These are phyloP conservation scores for Marchantia paleacea DNA, from an alignment of 225 moss, liverwort and hornwort genomes.

Conservation along the genomic window DNA sequence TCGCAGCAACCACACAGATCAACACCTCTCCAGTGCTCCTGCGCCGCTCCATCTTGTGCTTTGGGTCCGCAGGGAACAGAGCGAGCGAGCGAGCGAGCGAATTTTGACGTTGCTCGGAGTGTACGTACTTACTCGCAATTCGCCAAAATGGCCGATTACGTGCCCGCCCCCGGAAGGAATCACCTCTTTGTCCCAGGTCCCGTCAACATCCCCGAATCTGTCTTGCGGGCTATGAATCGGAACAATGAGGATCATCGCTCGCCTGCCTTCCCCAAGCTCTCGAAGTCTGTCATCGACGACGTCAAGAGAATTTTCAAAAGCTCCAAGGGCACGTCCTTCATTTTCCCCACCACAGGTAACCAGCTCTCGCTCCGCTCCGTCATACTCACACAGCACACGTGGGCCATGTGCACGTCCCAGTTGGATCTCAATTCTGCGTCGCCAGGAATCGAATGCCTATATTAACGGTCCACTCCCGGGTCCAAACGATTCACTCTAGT, in stretches of 20 bases:
- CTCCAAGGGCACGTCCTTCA: slow-evolving; percentile 60
- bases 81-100: background rate
- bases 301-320: slow-evolving; percentile 75
- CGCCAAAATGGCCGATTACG: slow-evolving; percentile 50
- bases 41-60: too few species aligned
- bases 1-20: background rate
- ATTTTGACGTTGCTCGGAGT: background rate
- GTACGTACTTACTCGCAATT: background rate
- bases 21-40: background rate
- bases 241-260: slow-evolving; percentile 97
- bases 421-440: too few species aligned
- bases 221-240: slow-evolving; percentile 76
- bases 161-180: slow-evolving; percentile 78
- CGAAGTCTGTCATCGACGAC: slow-evolving; percentile 68
- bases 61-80: too few species aligned
- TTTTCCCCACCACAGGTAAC: slow-evolving; percentile 80
- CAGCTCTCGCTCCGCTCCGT: too few species aligned
- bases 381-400: too few species aligned
- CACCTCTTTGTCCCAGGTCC: slow-evolving; percentile 87
- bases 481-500: too few species aligned
- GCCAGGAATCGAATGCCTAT: too few species aligned
- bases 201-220: slow-evolving; percentile 71
- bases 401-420: too few species aligned
- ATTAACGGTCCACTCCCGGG: too few species aligned
- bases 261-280: slow-evolving; percentile 75